Percentiles rank a stretch among this genome's conserved stretches.
Evolutionary conservation across 2,329 filamentous ascomycete genomes (phyloP).

Genomic region (Rugonectria rugulosa): DNA sequence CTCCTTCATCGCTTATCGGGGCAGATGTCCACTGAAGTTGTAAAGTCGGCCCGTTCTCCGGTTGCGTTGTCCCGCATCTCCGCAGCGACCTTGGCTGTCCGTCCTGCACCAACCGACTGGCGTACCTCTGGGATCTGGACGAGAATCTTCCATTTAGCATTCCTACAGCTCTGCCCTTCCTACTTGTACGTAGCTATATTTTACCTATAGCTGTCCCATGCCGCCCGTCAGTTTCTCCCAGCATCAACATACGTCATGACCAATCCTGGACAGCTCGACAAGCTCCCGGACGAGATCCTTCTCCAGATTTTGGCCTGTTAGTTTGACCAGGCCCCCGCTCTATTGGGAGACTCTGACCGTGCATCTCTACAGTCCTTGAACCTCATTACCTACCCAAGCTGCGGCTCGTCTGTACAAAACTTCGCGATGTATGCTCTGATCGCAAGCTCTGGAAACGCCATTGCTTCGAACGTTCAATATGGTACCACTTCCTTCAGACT

Average conservation of each 20-base stretch:
- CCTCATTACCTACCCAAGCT: constrained; percentile 62
- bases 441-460: constrained; percentile 77
- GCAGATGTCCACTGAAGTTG: too few species aligned
- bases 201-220: background rate
- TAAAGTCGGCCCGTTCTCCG: too few species aligned
- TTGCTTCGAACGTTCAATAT: constrained; percentile 75
- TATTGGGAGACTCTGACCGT: constrained; percentile 28
- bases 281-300: constrained; percentile 70
- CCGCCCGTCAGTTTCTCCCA: constrained; percentile 1
- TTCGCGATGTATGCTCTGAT: constrained; percentile 75
- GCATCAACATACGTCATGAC: constrained; percentile 37
- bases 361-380: constrained; percentile 43
- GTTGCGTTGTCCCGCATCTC: constrained; percentile 1
- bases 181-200: background rate
- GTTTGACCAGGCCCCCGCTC: constrained; percentile 38
- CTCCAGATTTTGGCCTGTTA: constrained; percentile 69
- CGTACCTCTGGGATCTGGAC: background rate
- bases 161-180: too few species aligned
- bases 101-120: constrained; percentile 5
- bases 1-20: too few species aligned
- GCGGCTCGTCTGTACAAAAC: constrained; percentile 72
- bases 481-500: constrained; percentile 66
- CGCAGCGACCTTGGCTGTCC: background rate
- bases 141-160: constrained; percentile 17
- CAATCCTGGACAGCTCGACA: constrained; percentile 46